A percentile compares a stretch with the other conserved stretches of the same genome.
phyloP scores from a whole-genome alignment of 768 basidiomycete species.

The Psilocybe tampanensis region DNA sequence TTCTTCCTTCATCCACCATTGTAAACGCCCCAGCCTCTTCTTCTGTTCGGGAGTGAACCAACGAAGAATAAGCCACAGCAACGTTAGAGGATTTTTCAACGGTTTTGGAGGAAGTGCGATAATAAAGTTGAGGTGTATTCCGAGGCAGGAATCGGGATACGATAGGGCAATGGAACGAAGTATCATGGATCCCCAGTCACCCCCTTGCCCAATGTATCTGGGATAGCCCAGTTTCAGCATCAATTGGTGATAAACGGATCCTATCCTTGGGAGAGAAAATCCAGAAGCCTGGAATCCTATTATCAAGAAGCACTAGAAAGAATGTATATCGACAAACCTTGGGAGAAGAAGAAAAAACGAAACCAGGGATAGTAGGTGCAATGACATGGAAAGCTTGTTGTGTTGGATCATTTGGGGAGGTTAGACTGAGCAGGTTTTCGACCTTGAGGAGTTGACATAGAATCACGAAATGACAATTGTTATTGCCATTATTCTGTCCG shows the following conservation, averaged over 20 bases:
- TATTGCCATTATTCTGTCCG: no score
- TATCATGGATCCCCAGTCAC: slow-evolving; percentile 36
- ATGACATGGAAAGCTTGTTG: slow-evolving; percentile 36
- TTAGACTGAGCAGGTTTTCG: slow-evolving; percentile 28
- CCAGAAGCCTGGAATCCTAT: slow-evolving; percentile 23
- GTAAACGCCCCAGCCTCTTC: slow-evolving; percentile 26
- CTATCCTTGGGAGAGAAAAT: slow-evolving; percentile 25
- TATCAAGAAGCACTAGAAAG: not conserved
- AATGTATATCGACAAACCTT: slow-evolving; percentile 18
- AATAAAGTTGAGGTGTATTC: slow-evolving; percentile 31
- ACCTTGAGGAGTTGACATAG: no score
- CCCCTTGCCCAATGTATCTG: slow-evolving; percentile 33
- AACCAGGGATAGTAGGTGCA: slow-evolving; percentile 34
- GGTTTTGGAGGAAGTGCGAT: slow-evolving; percentile 25
- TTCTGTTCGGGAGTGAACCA: slow-evolving; percentile 36
- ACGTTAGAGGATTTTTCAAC: slow-evolving; percentile 21
- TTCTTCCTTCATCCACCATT: slow-evolving; percentile 31
- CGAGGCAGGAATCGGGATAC: slow-evolving; percentile 27
- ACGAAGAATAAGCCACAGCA: slow-evolving; percentile 28
- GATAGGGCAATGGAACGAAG: slow-evolving; percentile 27
- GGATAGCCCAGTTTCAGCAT: slow-evolving; percentile 34
- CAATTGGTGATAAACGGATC: slow-evolving; percentile 33
- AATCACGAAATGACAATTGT: no score
- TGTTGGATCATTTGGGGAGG: slow-evolving; percentile 27
- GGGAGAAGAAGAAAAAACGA: slow-evolving; percentile 33